Percentiles rank a stretch among this genome's conserved stretches.
Conservation (phyloP, 345 rosid genomes). For the Clarkia xantiana region DNA sequence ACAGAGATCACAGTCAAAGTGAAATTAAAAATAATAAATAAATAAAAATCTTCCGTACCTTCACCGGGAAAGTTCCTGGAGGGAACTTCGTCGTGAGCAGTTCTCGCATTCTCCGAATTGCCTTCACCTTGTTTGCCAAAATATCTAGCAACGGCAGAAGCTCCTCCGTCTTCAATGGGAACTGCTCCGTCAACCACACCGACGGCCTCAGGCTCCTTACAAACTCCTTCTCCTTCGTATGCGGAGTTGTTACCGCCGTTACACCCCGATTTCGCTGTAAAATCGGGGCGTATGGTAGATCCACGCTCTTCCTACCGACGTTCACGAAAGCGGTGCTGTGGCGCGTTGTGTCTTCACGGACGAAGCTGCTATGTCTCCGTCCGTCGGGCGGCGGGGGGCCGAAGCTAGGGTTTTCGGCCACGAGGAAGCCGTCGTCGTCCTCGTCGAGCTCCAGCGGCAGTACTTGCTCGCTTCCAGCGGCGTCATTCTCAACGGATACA, state of each 20-base stretch:
- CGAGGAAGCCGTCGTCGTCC: slow-evolving; percentile 72
- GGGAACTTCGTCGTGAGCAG: slow-evolving; percentile 91
- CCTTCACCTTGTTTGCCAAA: slow-evolving; percentile 87
- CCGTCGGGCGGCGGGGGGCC: slow-evolving; percentile 12
- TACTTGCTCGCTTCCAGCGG: slow-evolving; percentile 58
- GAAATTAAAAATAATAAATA: not conserved
- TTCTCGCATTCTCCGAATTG: slow-evolving; percentile 82
- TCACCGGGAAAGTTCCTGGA: slow-evolving; percentile 90
- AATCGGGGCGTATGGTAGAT: slow-evolving; percentile 21
- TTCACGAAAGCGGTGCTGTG: slow-evolving; percentile 14
- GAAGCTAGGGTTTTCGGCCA: slow-evolving; percentile 70
- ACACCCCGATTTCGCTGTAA: slow-evolving; percentile 30
- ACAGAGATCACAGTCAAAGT: not conserved
- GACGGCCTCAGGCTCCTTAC: slow-evolving; percentile 69
- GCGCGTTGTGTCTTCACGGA: slow-evolving; percentile 64
- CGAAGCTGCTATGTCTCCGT: slow-evolving; percentile 88
- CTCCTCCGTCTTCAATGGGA: slow-evolving; percentile 87
- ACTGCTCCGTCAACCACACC: slow-evolving; percentile 90
- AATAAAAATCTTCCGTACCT: slow-evolving; percentile 28
- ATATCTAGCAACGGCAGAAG: slow-evolving; percentile 82
- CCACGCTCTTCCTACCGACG: slow-evolving; percentile 66
- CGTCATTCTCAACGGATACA: slow-evolving; percentile 25
- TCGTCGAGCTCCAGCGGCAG: slow-evolving; percentile 57
- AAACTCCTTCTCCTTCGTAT: slow-evolving; percentile 74
- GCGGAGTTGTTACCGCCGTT: slow-evolving; percentile 23